phyloP scores from a whole-genome alignment of 805 yeast species.

The Candida sphagnicola region DNA sequence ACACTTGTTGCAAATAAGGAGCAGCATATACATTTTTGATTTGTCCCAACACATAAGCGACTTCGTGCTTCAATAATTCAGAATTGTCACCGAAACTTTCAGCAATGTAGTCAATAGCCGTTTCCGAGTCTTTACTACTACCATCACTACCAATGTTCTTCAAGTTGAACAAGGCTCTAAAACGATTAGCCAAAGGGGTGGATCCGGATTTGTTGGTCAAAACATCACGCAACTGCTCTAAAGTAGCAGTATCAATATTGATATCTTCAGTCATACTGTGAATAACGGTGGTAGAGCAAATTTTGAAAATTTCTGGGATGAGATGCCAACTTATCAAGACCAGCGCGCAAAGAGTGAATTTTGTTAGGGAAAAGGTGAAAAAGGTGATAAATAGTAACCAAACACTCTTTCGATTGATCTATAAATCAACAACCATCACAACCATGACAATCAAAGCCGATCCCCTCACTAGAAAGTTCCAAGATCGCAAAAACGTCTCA shows the following conservation, averaged over 20 bases:
- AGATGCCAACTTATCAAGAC: neutral
- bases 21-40: conserved; percentile 81
- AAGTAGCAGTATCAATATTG: conserved; percentile 36
- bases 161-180: conserved; percentile 89
- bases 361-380: no score
- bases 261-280: conserved; percentile 27
- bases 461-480: no score
- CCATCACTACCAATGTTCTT: conserved; percentile 83
- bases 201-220: conserved; percentile 63
- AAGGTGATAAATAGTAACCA: no score
- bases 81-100: conserved; percentile 78
- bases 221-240: conserved; percentile 72
- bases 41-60: conserved; percentile 96
- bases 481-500: no score
- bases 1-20: conserved; percentile 67
- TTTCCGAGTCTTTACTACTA: conserved; percentile 49
- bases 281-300: neutral
- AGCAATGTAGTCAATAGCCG: conserved; percentile 78
- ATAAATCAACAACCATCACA: no score
- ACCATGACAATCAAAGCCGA: no score
- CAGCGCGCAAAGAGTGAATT: no score
- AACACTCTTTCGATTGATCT: no score
- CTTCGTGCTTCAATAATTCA: conserved; percentile 94
- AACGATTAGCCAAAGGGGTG: conserved; percentile 76
- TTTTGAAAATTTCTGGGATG: neutral